Percentiles rank a stretch among this genome's conserved stretches.
These are phyloP conservation scores for Suillus occidentalis DNA, from an alignment of 768 basidiomycete species.

Conservation along the genomic window DNA sequence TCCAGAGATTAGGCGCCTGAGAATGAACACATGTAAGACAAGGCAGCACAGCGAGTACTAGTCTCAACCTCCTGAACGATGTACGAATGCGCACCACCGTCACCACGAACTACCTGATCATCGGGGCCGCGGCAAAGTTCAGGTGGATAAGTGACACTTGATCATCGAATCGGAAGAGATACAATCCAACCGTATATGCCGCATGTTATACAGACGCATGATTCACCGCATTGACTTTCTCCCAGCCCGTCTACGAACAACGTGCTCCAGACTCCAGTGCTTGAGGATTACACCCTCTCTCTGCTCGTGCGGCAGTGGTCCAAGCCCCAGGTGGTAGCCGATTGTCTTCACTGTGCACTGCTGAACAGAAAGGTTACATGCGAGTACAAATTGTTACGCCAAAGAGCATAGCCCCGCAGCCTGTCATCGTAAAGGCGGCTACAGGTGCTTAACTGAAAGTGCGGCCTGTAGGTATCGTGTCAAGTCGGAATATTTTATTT, in stretches of 20 bases:
- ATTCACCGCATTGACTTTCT: neutral
- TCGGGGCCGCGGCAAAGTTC: neutral
- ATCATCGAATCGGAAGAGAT: neutral
- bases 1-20: neutral
- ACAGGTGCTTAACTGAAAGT: neutral
- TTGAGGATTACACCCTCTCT: neutral
- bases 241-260: neutral
- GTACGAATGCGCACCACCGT: neutral
- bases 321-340: neutral
- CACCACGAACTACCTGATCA: neutral
- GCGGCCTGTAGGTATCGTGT: constrained; percentile 18
- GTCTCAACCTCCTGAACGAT: neutral
- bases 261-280: no score
- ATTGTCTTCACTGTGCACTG: neutral
- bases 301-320: neutral
- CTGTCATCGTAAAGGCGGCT: neutral
- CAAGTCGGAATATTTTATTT: constrained; percentile 33
- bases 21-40: neutral
- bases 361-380: neutral
- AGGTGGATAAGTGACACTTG: neutral
- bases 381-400: neutral
- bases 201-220: neutral
- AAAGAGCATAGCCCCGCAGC: neutral
- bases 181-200: neutral
- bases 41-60: neutral